Base-by-base conservation (phyloP, 2,329 filamentous ascomycete genomes). In the Trichoderma oligosporum region DNA sequence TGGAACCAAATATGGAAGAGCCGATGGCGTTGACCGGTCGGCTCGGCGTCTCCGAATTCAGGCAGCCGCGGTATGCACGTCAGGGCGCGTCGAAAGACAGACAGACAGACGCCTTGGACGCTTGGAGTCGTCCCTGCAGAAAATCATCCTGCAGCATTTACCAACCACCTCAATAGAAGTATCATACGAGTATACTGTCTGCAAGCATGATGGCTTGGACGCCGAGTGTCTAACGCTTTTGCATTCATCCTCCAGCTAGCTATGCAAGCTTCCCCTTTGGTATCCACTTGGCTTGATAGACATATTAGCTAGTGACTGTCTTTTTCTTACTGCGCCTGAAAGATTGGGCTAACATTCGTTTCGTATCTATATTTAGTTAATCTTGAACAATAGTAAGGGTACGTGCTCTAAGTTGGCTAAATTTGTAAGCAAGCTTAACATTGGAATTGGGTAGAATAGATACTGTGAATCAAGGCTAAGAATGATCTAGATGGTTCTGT, bases 21-120 rank as follows among this genome's bases (percentile, higher is more conserved):
- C 14, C 14, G 12, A 52, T 12, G 20, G 9, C 8, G 20, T 35
- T 12, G 29, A 42, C 27, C 8, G 31, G 38, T 24, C 38, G 7
- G 24, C 35, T 53, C 49, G 36, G 49, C 36, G 38, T 41, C 36
- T 38, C 48, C 36, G 49, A 53, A n/a, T 18, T 33, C 49, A 42
- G 49, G 27, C 31, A 16, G 49, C 48, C 27, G 42, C 49, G 38
- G 36, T 42, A 31, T 22, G 22, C n/a, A 47, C 8, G 20, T 14
- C 20, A 12, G 33, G 41, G 49, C 49, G 33, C n/a, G 38, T 12
- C 3, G 27, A 24, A 38, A 31, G 38, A 31, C 31, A 41, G n/a
- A n/a, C n/a, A n/a, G n/a, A n/a, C n/a, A 20, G 48, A 52, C 18
- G 16, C 25, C 22, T 27, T 42, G 31, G 36, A 51, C 18, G 48